Base-by-base conservation (phyloP, 139 green algal genomes). In the Chlorella sp. region DNA sequence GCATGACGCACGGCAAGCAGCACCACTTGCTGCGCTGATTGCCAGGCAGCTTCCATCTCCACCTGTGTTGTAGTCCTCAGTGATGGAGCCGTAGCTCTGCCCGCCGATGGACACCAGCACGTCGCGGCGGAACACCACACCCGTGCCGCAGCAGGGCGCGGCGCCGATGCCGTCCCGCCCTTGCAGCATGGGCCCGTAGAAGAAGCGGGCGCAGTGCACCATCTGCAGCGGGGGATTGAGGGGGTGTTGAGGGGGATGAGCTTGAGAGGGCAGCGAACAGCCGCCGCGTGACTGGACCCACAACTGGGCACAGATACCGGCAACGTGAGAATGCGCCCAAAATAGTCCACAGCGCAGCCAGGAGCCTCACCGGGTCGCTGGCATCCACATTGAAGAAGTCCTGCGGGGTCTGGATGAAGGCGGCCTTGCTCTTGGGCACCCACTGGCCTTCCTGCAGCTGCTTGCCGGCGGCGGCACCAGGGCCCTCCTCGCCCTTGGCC, bases 331-430 rank as follows among this genome's bases (percentile, higher is more conserved):
- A n/a, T n/a, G n/a, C n/a, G n/a, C n/a, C n/a, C 51, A 60, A 21
- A 20, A 30, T 28, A 69, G 23, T 9, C 23, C 23, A 20, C 20
- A 30, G 60, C 63, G 13, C 63, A 69, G 63, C 28, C 28, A 30
- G 17, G 5, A 30, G n/a, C 63, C n/a, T 34, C 36, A 76, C 74
- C 17, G 84, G 75, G 65, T 88, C 84, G 38, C 60, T 21, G 16
- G 74, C 68, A 18, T 86, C 74, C 34, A 88, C 75, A 38, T 88
- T 88, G 64, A 72, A 84, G 39, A 88, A 88, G 57, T 84, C 74
- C 57, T 81, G 71, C 9, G 84, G 84, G 0, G 84, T 88, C 32
- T 88, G 84, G 3, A 88, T 38, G 38, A 88, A 88, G 9, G 60
- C 75, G 2, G 84, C 84, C 81, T 74, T 82, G 26, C 34, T 21